Evolutionary conservation across 2,329 filamentous ascomycete species (phyloP), one percentile per base, ranked within the genome.

Genomic region (Aspergillus calidoustus): DNA sequence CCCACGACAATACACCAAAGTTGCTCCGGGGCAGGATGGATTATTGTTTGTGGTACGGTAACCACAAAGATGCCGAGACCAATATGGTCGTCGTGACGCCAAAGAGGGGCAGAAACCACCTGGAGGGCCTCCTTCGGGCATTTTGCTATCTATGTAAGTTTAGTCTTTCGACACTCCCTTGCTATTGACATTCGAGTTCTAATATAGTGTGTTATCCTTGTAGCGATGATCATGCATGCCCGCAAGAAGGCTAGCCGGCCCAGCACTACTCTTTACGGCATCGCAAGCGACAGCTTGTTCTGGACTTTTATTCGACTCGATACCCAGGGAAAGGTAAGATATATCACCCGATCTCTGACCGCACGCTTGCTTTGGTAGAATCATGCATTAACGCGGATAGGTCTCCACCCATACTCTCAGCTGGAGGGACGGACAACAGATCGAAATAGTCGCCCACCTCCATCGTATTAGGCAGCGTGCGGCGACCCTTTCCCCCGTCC

Each of bases 391-490:
- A 58, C 48, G 6, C 4, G 34, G 7, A 13, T 19, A 58, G 56
- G 25, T 52, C 3, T 52, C 23, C 7, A 46, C n/a, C 4, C 28
- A 23, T 7, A 5, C 9, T 7, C 38, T 52, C 5, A 17, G n/a
- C 9, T 58, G 55, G 55, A 25, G 17, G 0, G 13, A 50, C 4
- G 55, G 55, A 11, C 6, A 38, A 1, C 17, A 15, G 6, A 8
- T 25, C 3, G 55, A 50, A 6, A 57, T 57, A 11, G 19, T 57
- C 4, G 51, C 55, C 4, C 55, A 57, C 15, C 17, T 57, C 5
- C 30, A 51, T 51, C 41, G 11, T 8, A 57, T 57, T 3, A 25
- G 51, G 17, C 4, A 50, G 5, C 31, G 25, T n/a, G 55, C 55
- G 3, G 55, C 46, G 8, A 13, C 7, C 3, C 46, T 57, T 13